A percentile compares a stretch with the other conserved stretches of the same genome.
Evolutionary conservation across 352 stramenopile genomes (phyloP).

Genomic region (Albugo candida): DNA sequence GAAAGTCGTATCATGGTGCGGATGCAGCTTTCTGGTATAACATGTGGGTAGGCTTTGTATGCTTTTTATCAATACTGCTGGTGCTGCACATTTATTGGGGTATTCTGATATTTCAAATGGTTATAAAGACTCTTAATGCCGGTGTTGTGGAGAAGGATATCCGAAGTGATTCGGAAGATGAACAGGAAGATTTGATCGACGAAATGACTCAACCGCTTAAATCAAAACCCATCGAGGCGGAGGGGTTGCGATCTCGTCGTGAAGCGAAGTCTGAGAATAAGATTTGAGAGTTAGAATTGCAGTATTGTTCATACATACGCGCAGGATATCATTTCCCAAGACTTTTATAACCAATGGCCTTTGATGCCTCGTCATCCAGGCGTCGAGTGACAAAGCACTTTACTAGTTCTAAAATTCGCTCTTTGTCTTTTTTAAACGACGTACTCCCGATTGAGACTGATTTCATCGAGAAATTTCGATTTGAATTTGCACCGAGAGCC

Average conservation of each 20-base stretch:
- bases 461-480: conserved; percentile 10
- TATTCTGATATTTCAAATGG: conserved; percentile 56
- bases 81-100: conserved; percentile 64
- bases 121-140: conserved; percentile 30
- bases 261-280: no score
- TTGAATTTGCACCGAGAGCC: neutral
- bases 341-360: no score
- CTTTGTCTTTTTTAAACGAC: conserved; percentile 42
- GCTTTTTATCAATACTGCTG: conserved; percentile 18
- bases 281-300: no score
- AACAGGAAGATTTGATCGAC: conserved; percentile 14
- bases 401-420: conserved; percentile 33
- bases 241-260: no score
- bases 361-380: neutral
- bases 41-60: neutral
- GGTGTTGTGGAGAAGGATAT: conserved; percentile 71
- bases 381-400: conserved; percentile 31
- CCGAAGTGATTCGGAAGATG: conserved; percentile 52
- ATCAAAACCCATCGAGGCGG: no score
- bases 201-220: no score
- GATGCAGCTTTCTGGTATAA: neutral
- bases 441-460: conserved; percentile 11
- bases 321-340: no score
- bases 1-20: neutral
- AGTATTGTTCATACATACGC: no score